Evolutionary conservation across 2,329 filamentous ascomycete genomes (phyloP).

Genomic region (Xylaria sp.): DNA sequence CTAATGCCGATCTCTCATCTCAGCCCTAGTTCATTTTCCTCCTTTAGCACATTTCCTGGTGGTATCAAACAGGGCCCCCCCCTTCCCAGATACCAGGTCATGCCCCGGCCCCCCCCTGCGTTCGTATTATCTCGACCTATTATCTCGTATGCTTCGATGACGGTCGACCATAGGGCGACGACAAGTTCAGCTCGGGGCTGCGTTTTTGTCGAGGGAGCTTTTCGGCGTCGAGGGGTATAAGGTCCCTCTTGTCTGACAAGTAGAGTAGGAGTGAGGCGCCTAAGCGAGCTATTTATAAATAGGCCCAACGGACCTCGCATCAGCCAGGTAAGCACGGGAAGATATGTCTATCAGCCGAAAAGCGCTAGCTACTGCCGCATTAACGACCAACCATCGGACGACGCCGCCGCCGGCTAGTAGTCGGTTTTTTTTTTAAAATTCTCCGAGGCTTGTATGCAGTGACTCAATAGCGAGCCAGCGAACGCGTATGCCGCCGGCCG

Average conservation of each 20-base stretch:
- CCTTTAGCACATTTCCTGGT: not conserved
- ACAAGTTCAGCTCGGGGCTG: conserved; percentile 25
- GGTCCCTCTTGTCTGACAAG: conserved; percentile 27
- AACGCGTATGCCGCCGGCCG: conserved; percentile 43
- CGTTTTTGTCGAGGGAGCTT: conserved; percentile 24
- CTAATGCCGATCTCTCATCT: conserved; percentile 13
- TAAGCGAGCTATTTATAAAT: conserved; percentile 40
- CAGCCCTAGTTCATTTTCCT: not conserved
- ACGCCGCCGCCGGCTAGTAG: conserved; percentile 13
- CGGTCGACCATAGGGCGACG: conserved; percentile 5
- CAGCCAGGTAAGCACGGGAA: conserved; percentile 20
- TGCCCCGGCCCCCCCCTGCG: conserved; percentile 5
- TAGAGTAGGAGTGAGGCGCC: conserved; percentile 28
- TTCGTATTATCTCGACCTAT: not conserved
- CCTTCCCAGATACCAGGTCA: not conserved
- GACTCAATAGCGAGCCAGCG: conserved; percentile 32
- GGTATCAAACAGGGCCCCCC: not conserved
- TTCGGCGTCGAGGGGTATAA: conserved; percentile 15
- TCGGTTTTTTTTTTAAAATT: too few species aligned
- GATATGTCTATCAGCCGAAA: conserved; percentile 3
- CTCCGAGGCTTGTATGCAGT: conserved; percentile 32
- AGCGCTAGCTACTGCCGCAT: conserved; percentile 22
- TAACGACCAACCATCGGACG: conserved; percentile 50
- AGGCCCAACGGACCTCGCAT: not conserved
- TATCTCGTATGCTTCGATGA: conserved; percentile 10